phyloP scores from a whole-genome alignment of 1,139 yeast species.

The Geotrichum siamense region DNA sequence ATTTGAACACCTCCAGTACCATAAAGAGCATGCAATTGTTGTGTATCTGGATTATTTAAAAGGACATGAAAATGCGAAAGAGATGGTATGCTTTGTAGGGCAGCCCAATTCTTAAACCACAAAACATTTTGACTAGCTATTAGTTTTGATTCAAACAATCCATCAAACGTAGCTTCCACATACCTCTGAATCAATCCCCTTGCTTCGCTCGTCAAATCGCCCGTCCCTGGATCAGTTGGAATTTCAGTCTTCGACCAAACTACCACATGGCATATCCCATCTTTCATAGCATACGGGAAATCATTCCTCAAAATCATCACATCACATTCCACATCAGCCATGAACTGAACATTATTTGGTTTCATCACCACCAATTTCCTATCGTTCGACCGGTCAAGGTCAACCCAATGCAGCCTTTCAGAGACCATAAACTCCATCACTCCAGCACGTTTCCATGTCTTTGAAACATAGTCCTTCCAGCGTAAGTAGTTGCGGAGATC shows the following conservation, averaged over 20 bases:
- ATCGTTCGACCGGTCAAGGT: conserved; percentile 3
- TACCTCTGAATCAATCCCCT: conserved; percentile 26
- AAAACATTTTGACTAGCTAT: conserved; percentile 22
- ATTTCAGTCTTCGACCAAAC: conserved; percentile 37
- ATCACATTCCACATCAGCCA: conserved; percentile 28
- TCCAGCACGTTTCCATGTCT: conserved; percentile 22
- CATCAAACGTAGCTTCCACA: conserved; percentile 29
- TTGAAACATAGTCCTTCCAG: conserved; percentile 29
- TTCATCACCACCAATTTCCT: conserved; percentile 10
- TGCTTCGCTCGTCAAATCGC: conserved; percentile 27
- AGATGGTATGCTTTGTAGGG: conserved; percentile 36
- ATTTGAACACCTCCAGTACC: conserved; percentile 18
- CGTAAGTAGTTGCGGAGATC: conserved; percentile 30
- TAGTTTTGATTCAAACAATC: conserved; percentile 23
- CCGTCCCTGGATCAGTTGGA: conserved; percentile 27
- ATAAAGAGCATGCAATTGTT: conserved; percentile 19
- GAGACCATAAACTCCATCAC: conserved; percentile 30
- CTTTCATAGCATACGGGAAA: conserved; percentile 38
- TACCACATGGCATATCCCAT: conserved; percentile 36
- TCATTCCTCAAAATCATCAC: conserved; percentile 36
- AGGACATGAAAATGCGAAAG: conserved; percentile 39
- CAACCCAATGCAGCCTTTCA: conserved; percentile 31
- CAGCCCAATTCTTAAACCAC: conserved; percentile 40
- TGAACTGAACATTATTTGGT: conserved; percentile 17
- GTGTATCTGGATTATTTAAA: conserved; percentile 26